phyloP scores from a whole-genome alignment of 2,329 filamentous ascomycete genomes.

The Stemphylium beticola region DNA sequence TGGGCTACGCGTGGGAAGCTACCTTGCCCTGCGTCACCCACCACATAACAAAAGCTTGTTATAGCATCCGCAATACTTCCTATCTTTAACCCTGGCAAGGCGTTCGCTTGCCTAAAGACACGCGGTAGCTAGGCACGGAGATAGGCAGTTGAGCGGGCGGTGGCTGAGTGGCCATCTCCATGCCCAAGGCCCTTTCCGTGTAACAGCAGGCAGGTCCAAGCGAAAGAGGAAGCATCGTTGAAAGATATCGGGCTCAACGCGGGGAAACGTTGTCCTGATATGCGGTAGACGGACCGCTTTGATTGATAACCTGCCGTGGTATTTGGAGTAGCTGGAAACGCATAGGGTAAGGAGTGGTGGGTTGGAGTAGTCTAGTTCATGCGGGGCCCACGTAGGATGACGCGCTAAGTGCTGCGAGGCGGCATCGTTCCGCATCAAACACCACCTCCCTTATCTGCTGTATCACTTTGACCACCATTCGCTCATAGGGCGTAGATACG shows the following conservation, averaged over 20 bases:
- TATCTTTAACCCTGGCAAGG: neutral
- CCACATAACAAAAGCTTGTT: neutral
- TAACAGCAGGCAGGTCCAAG: slow-evolving; percentile 5
- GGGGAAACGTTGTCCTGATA: neutral
- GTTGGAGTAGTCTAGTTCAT: neutral
- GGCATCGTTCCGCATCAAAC: slow-evolving; percentile 12
- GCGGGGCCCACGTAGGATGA: slow-evolving; percentile 2
- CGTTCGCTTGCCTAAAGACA: neutral
- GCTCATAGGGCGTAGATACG: too few relatives aligned
- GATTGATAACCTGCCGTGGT: slow-evolving; percentile 2
- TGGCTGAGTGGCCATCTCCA: neutral
- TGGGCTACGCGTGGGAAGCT: neutral
- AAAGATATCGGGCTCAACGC: neutral
- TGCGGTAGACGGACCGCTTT: neutral
- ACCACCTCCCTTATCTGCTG: slow-evolving; percentile 4
- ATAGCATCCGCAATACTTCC: neutral
- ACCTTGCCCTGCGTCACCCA: neutral
- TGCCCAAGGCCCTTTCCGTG: neutral
- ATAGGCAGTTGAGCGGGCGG: neutral
- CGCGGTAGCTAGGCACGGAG: neutral
- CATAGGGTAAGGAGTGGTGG: too few relatives aligned
- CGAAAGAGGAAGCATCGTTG: neutral
- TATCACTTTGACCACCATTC: neutral
- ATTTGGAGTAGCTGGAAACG: neutral
- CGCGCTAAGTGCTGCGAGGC: neutral